Evolutionary conservation across 2,329 filamentous ascomycete genomes (phyloP).

Genomic region (Fusarium agapanthi): DNA sequence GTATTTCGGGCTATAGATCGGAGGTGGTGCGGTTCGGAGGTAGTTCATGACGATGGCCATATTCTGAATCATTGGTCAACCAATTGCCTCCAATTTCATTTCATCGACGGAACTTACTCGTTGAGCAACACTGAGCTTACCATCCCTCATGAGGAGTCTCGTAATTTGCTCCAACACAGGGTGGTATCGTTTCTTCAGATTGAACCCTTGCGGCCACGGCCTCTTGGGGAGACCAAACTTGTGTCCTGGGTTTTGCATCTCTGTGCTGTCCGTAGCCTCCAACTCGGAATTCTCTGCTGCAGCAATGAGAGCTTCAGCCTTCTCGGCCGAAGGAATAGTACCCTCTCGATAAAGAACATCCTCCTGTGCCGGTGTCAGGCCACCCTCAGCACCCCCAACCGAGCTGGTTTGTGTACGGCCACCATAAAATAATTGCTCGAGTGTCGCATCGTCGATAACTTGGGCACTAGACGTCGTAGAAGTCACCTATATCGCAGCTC

Average conservation of each 20-base stretch:
- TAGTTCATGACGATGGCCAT: constrained; percentile 84
- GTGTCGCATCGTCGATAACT: constrained; percentile 48
- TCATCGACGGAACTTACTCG: constrained; percentile 64
- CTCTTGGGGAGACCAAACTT: constrained; percentile 80
- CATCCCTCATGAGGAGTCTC: constrained; percentile 89
- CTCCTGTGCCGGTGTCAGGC: constrained; percentile 55
- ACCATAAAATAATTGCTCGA: constrained; percentile 50
- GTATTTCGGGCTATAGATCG: constrained; percentile 74
- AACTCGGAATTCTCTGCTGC: constrained; percentile 32
- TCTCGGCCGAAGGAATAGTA: constrained; percentile 49
- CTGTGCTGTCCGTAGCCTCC: constrained; percentile 19
- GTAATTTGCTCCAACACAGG: constrained; percentile 87
- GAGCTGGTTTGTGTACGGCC: constrained; percentile 45
- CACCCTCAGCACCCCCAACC: constrained; percentile 46
- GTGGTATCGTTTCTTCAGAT: constrained; percentile 84
- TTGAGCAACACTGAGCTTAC: constrained; percentile 90
- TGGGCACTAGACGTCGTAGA: constrained; percentile 16
- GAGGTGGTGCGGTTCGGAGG: constrained; percentile 85
- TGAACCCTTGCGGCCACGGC: constrained; percentile 69
- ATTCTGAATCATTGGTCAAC: constrained; percentile 63
- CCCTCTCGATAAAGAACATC: constrained; percentile 54
- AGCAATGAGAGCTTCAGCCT: constrained; percentile 46
- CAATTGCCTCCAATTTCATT: neutral
- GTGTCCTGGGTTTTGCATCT: constrained; percentile 62
- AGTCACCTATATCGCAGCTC: constrained; percentile 22